Evolutionary conservation across 352 stramenopile species (phyloP).

Genomic region (Phytopythium cucurbitacearum): DNA sequence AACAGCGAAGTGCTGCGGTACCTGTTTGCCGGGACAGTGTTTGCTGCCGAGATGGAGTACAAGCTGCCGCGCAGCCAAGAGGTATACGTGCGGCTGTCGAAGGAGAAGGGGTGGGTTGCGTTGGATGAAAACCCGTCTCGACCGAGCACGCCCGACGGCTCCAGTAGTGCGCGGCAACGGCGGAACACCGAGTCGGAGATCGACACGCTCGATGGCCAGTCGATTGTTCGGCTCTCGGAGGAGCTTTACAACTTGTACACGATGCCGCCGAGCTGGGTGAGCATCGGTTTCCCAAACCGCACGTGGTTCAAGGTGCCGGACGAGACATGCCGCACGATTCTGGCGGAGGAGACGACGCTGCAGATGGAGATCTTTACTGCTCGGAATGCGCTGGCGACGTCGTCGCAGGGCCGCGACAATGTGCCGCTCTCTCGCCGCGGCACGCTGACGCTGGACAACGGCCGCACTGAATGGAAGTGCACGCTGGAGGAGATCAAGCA

Average conservation of each 20-base stretch:
- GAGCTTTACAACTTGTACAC: conserved; percentile 75
- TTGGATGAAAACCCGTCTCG: conserved; percentile 27
- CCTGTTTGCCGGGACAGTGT: conserved; percentile 64
- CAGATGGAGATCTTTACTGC: conserved; percentile 72
- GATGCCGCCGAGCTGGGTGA: conserved; percentile 76
- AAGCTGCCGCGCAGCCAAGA: conserved; percentile 66
- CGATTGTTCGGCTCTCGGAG: conserved; percentile 65
- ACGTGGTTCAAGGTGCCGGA: conserved; percentile 85
- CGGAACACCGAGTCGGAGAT: conserved; percentile 5
- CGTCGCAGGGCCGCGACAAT: conserved; percentile 63
- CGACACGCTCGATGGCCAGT: conserved; percentile 5
- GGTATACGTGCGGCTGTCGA: conserved; percentile 66
- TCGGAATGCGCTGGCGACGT: conserved; percentile 65
- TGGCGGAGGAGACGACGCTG: conserved; percentile 67
- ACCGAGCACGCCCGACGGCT: background rate
- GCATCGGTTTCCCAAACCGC: conserved; percentile 68
- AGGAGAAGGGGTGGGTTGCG: conserved; percentile 76
- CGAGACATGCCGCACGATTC: conserved; percentile 49
- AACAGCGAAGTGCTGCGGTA: conserved; percentile 64
- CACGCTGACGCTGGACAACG: conserved; percentile 38
- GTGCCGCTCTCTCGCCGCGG: conserved; percentile 63
- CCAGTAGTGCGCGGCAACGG: background rate
- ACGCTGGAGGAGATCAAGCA: conserved; percentile 85
- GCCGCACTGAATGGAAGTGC: conserved; percentile 49
- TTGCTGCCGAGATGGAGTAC: conserved; percentile 79